Percentiles rank a stretch among this genome's conserved stretches.
These are phyloP conservation scores for Stromatinia cepivora DNA, from an alignment of 2,329 filamentous ascomycete species.

Conservation along the genomic window DNA sequence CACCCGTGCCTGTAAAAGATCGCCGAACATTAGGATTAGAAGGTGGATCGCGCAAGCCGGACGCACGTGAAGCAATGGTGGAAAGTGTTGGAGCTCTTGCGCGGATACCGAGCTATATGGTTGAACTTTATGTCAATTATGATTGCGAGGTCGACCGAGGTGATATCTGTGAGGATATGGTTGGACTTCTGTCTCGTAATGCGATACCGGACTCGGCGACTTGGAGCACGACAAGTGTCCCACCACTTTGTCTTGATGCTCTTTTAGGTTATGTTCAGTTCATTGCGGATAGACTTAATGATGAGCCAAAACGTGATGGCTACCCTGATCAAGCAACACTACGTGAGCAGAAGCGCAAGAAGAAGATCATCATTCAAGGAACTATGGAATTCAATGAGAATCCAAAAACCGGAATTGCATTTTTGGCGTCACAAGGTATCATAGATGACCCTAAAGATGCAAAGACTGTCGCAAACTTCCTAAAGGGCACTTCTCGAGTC, in stretches of 20 bases:
- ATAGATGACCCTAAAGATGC: slow-evolving; percentile 76
- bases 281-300: slow-evolving; percentile 80
- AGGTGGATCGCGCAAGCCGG: slow-evolving; percentile 86
- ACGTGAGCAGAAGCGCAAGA: slow-evolving; percentile 71
- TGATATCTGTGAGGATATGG: slow-evolving; percentile 93
- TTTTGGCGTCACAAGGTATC: slow-evolving; percentile 80
- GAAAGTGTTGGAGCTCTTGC: slow-evolving; percentile 91
- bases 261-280: slow-evolving; percentile 89
- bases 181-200: slow-evolving; percentile 88
- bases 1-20: slow-evolving; percentile 88
- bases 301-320: slow-evolving; percentile 62
- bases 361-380: slow-evolving; percentile 86
- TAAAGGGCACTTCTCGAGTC: slow-evolving; percentile 82
- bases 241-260: slow-evolving; percentile 89
- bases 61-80: slow-evolving; percentile 96
- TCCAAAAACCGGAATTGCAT: slow-evolving; percentile 84
- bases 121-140: slow-evolving; percentile 96
- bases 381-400: slow-evolving; percentile 93
- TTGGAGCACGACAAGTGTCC: slow-evolving; percentile 98
- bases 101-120: slow-evolving; percentile 91
- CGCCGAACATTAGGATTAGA: slow-evolving; percentile 90
- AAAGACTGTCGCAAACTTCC: slow-evolving; percentile 76
- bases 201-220: slow-evolving; percentile 96
- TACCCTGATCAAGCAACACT: slow-evolving; percentile 66
- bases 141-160: slow-evolving; percentile 91